A percentile compares a stretch with the other conserved stretches of the same genome.
Evolutionary conservation across 208 protist species (phyloP).

Genomic region (Naegleria fowleri): DNA sequence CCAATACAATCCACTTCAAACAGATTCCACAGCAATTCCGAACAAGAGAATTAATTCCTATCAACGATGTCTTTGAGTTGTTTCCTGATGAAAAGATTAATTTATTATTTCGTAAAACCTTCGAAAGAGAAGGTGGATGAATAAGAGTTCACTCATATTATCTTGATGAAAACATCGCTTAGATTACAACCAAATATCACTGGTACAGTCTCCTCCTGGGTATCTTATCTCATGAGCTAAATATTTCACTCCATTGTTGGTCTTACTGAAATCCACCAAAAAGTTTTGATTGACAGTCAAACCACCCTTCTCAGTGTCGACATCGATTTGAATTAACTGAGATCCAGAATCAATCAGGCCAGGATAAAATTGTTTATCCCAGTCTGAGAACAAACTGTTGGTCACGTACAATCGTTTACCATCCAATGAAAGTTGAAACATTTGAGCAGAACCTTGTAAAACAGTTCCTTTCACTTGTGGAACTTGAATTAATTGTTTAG

Average conservation of each 20-base stretch:
- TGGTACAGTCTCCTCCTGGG: background rate
- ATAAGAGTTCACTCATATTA: no score
- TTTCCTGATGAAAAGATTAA: no score
- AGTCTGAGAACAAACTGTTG: background rate
- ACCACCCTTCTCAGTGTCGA: background rate
- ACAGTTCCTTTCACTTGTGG: background rate
- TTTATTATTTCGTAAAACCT: no score
- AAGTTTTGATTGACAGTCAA: background rate
- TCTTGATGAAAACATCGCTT: no score
- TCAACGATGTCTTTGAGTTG: no score
- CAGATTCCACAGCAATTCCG: no score
- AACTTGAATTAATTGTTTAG: background rate
- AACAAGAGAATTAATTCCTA: no score
- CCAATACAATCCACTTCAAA: no score
- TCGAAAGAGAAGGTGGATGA: no score
- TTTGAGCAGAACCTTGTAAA: background rate
- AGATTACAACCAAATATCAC: background rate
- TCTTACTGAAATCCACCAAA: background rate
- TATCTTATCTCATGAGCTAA: background rate
- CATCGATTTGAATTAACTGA: background rate
- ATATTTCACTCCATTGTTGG: background rate
- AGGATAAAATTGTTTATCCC: background rate
- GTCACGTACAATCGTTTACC: background rate
- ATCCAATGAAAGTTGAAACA: background rate
- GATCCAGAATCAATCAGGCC: background rate